phyloP scores from a whole-genome alignment of 2,329 filamentous ascomycete species.

The Xylaria sp. region DNA sequence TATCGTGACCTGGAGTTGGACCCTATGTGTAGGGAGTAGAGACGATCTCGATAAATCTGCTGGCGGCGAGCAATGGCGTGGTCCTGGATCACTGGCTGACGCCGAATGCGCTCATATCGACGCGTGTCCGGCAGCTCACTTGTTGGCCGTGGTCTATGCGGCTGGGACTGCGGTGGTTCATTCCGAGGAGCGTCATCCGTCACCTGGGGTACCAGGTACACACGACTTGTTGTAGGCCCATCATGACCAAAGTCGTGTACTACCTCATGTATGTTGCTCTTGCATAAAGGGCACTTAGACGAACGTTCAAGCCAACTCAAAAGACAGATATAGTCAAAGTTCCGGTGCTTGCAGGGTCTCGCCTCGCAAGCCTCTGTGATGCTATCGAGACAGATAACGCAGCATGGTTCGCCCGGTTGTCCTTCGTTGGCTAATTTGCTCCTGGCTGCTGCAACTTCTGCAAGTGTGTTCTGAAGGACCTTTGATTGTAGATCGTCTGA shows the following conservation, averaged over 20 bases:
- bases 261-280: slow-evolving; percentile 60
- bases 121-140: slow-evolving; percentile 11
- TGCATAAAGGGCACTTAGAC: slow-evolving; percentile 81
- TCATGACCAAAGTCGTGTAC: slow-evolving; percentile 66
- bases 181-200: slow-evolving; percentile 13
- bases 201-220: slow-evolving; percentile 57
- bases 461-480: slow-evolving; percentile 53
- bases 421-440: slow-evolving; percentile 39
- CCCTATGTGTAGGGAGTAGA: slow-evolving; percentile 83
- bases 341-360: slow-evolving; percentile 76
- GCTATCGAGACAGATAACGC: slow-evolving; percentile 85
- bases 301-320: slow-evolving; percentile 79
- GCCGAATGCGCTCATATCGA: slow-evolving; percentile 18
- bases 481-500: slow-evolving; percentile 47
- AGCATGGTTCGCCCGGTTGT: slow-evolving; percentile 55
- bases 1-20: slow-evolving; percentile 80
- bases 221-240: slow-evolving; percentile 56
- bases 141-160: neutral
- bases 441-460: slow-evolving; percentile 45
- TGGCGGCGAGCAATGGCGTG: slow-evolving; percentile 63
- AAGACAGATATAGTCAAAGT: slow-evolving; percentile 87
- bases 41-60: slow-evolving; percentile 71
- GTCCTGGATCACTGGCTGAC: slow-evolving; percentile 29
- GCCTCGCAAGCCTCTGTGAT: slow-evolving; percentile 75
- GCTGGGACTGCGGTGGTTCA: slow-evolving; percentile 14